Conservation (phyloP, 148 eudicot species). For the Tetragonia tetragonoides region DNA sequence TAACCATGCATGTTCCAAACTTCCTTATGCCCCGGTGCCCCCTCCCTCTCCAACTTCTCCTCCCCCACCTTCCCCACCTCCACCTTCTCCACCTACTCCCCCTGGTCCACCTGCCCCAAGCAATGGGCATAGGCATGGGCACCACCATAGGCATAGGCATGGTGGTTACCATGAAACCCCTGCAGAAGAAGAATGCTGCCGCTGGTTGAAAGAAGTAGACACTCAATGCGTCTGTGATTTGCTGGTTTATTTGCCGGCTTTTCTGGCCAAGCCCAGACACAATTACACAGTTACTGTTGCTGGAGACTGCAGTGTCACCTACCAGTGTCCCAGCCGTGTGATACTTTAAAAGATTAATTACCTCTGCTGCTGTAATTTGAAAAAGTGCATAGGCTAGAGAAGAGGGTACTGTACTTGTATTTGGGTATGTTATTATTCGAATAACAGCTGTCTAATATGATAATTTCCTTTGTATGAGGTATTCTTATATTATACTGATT, state of each 20-base stretch:
- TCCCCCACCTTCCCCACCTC: constrained; percentile 1
- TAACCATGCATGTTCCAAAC: constrained; percentile 58
- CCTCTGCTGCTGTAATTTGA: constrained; percentile 1
- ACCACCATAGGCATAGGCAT: constrained; percentile 32
- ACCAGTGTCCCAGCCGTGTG: constrained; percentile 47
- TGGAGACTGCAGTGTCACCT: constrained; percentile 46
- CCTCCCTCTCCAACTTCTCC: constrained; percentile 34
- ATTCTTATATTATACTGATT: neutral
- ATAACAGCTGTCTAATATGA: constrained; percentile 13
- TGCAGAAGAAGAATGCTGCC: constrained; percentile 56
- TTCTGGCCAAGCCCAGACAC: constrained; percentile 62
- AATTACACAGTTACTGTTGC: constrained; percentile 46
- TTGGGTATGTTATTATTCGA: constrained; percentile 12
- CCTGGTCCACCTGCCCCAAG: constrained; percentile 22
- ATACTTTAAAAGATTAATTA: constrained; percentile 15
- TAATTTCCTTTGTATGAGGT: constrained; percentile 14
- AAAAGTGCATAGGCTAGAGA: constrained; percentile 18
- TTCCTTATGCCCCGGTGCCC: constrained; percentile 43
- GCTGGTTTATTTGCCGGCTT: constrained; percentile 52
- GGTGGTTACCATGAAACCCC: constrained; percentile 22
- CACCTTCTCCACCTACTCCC: constrained; percentile 24
- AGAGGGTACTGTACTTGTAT: constrained; percentile 13
- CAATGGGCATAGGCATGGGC: constrained; percentile 28
- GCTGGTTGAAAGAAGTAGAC: constrained; percentile 64
- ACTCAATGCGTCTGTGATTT: constrained; percentile 59